These are phyloP conservation scores for Xylariales sp. DNA, from an alignment of 2,329 filamentous ascomycete species.

Conservation along the genomic window DNA sequence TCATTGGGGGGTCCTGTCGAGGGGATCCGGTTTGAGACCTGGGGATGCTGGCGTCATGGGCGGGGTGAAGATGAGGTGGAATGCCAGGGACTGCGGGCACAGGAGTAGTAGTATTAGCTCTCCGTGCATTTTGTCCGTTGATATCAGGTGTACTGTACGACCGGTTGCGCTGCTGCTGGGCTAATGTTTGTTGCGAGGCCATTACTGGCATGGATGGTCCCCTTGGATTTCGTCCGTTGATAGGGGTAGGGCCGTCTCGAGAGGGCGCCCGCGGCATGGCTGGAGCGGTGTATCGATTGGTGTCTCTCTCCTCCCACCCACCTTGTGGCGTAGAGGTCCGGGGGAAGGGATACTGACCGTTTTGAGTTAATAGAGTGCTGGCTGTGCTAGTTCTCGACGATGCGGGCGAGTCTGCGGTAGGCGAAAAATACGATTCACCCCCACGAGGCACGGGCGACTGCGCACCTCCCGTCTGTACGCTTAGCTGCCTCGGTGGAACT, in stretches of 20 bases:
- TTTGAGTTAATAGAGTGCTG: conserved; percentile 74
- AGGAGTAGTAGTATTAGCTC: conserved; percentile 63
- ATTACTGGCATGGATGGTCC: conserved; percentile 84
- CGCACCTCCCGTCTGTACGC: conserved; percentile 70
- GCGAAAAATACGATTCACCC: conserved; percentile 94
- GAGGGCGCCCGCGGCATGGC: conserved; percentile 85
- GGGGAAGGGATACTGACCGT: conserved; percentile 73
- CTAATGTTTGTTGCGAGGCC: conserved; percentile 64
- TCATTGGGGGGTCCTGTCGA: conserved; percentile 72
- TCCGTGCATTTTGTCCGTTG: conserved; percentile 72
- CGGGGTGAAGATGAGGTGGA: conserved; percentile 73
- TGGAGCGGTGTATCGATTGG: conserved; percentile 87
- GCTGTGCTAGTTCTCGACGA: conserved; percentile 80
- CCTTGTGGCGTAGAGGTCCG: conserved; percentile 77
- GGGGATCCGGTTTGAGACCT: conserved; percentile 88
- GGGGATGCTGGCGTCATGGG: conserved; percentile 73
- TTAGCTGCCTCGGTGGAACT: conserved; percentile 68
- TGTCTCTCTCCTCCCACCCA: conserved; percentile 77
- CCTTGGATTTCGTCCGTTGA: conserved; percentile 73
- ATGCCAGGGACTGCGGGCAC: conserved; percentile 82
- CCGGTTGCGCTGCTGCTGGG: conserved; percentile 79
- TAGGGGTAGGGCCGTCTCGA: conserved; percentile 75
- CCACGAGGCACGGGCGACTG: conserved; percentile 71
- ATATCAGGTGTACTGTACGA: conserved; percentile 98
- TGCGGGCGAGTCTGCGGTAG: conserved; percentile 80